phyloP scores from a whole-genome alignment of 257 asterid species.

The Solanum tarapatanum region DNA sequence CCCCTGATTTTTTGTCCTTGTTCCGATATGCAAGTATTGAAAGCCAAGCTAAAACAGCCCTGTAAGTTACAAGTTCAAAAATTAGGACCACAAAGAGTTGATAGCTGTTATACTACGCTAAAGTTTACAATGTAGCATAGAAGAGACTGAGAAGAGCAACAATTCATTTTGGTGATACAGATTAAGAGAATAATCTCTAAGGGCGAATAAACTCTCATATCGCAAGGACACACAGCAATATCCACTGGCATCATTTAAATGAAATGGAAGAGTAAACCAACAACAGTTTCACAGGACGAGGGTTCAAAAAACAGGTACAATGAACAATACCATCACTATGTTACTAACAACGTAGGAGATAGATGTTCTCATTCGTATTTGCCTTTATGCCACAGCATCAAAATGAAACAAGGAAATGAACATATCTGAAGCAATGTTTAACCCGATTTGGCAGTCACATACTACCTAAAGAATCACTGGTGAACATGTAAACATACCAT shows the following conservation, averaged over 20 bases:
- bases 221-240: background rate
- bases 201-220: background rate
- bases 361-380: background rate
- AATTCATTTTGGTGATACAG: background rate
- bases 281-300: background rate
- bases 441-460: background rate
- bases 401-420: background rate
- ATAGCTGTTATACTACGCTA: background rate
- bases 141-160: background rate
- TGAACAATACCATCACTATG: background rate
- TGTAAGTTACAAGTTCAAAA: conserved; percentile 13
- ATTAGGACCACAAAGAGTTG: background rate
- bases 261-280: background rate
- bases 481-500: conserved; percentile 40
- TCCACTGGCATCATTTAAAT: background rate
- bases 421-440: background rate
- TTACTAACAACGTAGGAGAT: background rate
- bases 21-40: conserved; percentile 76
- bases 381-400: background rate
- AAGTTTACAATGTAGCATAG: background rate
- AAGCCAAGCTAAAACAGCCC: conserved; percentile 99
- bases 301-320: background rate
- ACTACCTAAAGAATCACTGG: background rate
- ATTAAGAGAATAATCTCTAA: background rate
- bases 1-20: conserved; percentile 80